A percentile compares a stretch with the other conserved stretches of the same genome.
Conservation (phyloP, 352 stramenopile genomes). For the Aphanomyces euteiches region DNA sequence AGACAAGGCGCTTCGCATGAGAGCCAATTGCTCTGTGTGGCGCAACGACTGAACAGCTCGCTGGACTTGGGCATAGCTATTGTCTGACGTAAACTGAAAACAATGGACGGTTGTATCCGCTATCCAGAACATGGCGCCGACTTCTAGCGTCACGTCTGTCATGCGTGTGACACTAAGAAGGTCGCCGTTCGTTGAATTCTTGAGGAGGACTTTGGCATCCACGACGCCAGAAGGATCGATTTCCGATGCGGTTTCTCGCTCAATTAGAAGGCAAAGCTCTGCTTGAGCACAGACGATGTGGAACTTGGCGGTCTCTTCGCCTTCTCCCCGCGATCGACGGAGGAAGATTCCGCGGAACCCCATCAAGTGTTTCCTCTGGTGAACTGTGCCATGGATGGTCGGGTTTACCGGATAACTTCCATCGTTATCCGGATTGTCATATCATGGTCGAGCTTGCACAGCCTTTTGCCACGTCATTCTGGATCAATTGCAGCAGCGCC, state of each 20-base stretch:
- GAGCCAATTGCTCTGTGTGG: conserved; percentile 13
- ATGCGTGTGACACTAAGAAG: conserved; percentile 53
- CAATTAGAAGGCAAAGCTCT: conserved; percentile 42
- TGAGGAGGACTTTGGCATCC: conserved; percentile 55
- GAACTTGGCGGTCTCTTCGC: conserved; percentile 35
- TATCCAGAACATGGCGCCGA: conserved; percentile 52
- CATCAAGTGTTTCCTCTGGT: conserved; percentile 35
- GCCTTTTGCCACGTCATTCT: no score
- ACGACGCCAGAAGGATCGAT: conserved; percentile 32
- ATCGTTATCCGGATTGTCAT: background rate
- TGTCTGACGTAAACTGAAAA: conserved; percentile 22
- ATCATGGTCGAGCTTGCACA: no score
- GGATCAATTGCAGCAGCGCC: no score
- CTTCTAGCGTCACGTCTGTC: conserved; percentile 41
- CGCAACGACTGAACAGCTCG: conserved; percentile 21
- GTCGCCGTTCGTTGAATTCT: conserved; percentile 49
- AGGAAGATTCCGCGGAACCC: conserved; percentile 70
- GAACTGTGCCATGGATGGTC: background rate
- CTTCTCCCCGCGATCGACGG: conserved; percentile 38
- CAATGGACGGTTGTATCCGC: conserved; percentile 13
- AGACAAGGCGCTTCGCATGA: conserved; percentile 10
- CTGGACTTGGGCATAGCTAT: conserved; percentile 17
- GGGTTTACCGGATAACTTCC: background rate
- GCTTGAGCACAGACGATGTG: conserved; percentile 49
- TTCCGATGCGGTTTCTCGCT: conserved; percentile 21